Conservation (phyloP, 257 asterid species). For the Solanum acaule region DNA sequence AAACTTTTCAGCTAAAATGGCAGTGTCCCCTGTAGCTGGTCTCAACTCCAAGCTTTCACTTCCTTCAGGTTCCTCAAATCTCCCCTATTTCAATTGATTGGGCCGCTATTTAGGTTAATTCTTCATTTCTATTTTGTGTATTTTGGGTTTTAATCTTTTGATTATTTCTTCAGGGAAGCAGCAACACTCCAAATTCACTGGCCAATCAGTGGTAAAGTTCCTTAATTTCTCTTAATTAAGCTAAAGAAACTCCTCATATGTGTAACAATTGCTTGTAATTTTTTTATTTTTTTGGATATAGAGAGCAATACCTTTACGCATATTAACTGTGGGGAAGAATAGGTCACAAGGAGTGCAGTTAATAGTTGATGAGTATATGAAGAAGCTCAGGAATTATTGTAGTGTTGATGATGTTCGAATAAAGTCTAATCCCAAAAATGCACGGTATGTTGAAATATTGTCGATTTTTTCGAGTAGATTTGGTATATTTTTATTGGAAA, state of each 20-base stretch:
- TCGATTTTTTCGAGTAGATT: not conserved
- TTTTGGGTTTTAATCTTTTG: not conserved
- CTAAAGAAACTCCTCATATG: not conserved
- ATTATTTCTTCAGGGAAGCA: not conserved
- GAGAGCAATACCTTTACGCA: constrained; percentile 73
- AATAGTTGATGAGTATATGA: constrained; percentile 52
- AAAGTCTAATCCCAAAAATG: constrained; percentile 76
- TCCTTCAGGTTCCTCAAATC: not conserved
- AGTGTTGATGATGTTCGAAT: constrained; percentile 58
- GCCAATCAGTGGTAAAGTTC: constrained; percentile 32
- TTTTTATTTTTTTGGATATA: not conserved
- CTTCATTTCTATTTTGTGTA: not conserved
- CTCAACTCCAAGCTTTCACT: not conserved
- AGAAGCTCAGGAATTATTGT: constrained; percentile 66
- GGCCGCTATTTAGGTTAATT: not conserved
- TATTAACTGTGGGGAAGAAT: constrained; percentile 76
- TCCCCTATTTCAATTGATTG: not conserved
- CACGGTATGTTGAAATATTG: constrained; percentile 38
- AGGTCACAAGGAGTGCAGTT: constrained; percentile 72
- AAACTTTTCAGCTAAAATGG: not conserved
- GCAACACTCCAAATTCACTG: constrained; percentile 29
- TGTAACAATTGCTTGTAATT: not conserved
- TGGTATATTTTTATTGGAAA: not conserved
- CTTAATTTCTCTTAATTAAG: constrained; percentile 12
- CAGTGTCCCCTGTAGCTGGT: not conserved